Conservation (phyloP, 2,329 filamentous ascomycete species). For the Triangularia verruculosa region DNA sequence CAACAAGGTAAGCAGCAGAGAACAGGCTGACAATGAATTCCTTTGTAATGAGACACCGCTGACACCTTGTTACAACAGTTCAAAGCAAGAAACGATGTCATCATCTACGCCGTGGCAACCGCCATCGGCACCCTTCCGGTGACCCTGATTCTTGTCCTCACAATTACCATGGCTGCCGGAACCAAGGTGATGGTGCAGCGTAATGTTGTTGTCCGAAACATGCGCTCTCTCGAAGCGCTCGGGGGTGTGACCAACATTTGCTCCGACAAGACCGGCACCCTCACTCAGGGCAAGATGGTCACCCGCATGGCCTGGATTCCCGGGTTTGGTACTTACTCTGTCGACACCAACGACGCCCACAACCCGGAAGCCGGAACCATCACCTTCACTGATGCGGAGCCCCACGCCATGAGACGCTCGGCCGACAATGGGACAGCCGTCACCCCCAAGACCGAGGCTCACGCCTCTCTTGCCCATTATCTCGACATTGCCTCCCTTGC, state of each 20-base stretch:
- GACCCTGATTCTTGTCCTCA: constrained; percentile 62
- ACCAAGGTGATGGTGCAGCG: constrained; percentile 44
- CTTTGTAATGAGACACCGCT: background rate
- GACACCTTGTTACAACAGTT: constrained; percentile 33
- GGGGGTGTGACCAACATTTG: constrained; percentile 49
- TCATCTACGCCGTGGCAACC: constrained; percentile 61
- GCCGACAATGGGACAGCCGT: background rate
- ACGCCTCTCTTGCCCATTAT: constrained; percentile 43
- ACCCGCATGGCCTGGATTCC: constrained; percentile 61
- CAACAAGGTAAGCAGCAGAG: constrained; percentile 50
- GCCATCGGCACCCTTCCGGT: constrained; percentile 55
- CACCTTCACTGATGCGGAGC: constrained; percentile 8
- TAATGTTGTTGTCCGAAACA: constrained; percentile 56
- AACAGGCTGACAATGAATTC: background rate
- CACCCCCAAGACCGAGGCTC: constrained; percentile 31
- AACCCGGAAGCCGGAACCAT: constrained; percentile 43
- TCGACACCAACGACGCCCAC: constrained; percentile 57
- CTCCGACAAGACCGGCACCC: constrained; percentile 60
- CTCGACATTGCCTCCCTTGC: constrained; percentile 57
- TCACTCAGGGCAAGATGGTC: constrained; percentile 58
- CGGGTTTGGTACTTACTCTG: constrained; percentile 50
- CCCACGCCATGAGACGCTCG: constrained; percentile 31
- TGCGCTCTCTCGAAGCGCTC: constrained; percentile 52
- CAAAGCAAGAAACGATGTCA: constrained; percentile 50
- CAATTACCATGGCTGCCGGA: constrained; percentile 64